A percentile compares a stretch with the other conserved stretches of the same genome.
Evolutionary conservation across 345 rosid species (phyloP).

Genomic region (Salix koriyanagi): DNA sequence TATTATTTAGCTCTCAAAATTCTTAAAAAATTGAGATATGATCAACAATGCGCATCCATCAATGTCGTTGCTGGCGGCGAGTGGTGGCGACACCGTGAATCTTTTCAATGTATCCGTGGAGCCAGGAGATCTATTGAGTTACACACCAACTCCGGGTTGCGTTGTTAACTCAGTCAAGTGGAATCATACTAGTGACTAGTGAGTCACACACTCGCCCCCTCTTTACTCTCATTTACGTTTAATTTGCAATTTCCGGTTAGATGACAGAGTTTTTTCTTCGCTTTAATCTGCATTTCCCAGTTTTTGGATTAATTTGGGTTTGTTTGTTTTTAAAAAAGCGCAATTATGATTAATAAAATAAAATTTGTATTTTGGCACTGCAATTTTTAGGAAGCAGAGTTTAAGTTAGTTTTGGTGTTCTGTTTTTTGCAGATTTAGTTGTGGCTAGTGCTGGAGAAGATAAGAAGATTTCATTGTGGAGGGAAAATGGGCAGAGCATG

Average conservation of each 20-base stretch:
- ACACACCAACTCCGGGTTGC: slow-evolving; percentile 70
- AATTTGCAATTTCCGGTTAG: neutral
- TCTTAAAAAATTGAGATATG: slow-evolving; percentile 2
- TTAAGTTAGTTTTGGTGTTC: neutral
- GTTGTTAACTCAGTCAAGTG: slow-evolving; percentile 84
- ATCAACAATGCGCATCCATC: slow-evolving; percentile 66
- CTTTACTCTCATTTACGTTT: neutral
- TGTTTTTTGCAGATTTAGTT: slow-evolving; percentile 66
- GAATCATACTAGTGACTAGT: slow-evolving; percentile 95
- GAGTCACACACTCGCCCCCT: slow-evolving; percentile 21
- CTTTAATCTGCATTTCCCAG: neutral
- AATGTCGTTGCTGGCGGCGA: slow-evolving; percentile 60
- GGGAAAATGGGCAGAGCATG: slow-evolving; percentile 73
- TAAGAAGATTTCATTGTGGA: slow-evolving; percentile 85
- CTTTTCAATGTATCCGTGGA: slow-evolving; percentile 70
- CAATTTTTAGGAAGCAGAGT: neutral
- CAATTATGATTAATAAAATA: neutral
- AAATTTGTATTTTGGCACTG: neutral
- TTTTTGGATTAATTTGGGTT: slow-evolving; percentile 6
- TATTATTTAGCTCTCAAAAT: neutral
- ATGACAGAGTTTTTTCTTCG: neutral
- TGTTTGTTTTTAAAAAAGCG: neutral
- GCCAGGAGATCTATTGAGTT: slow-evolving; percentile 74
- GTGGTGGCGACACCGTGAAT: slow-evolving; percentile 90
- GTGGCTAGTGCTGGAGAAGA: slow-evolving; percentile 98